A percentile compares a stretch with the other conserved stretches of the same genome.
These are phyloP conservation scores for Botryotinia calthae DNA, from an alignment of 2,329 filamentous ascomycete species.

Conservation along the genomic window DNA sequence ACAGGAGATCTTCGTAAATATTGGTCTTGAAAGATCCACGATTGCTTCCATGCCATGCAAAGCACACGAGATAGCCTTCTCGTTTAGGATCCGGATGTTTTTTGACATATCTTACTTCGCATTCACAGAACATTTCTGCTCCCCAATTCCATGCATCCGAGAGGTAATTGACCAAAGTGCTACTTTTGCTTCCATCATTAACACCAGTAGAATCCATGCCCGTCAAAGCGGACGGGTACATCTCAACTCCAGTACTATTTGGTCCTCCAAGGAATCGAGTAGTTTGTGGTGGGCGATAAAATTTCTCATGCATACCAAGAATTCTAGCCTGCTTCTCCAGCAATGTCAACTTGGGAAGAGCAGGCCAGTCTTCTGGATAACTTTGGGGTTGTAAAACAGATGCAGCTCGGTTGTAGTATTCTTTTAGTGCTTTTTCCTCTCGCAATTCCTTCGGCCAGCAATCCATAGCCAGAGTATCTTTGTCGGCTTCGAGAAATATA, in stretches of 20 bases:
- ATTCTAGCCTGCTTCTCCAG: conserved; percentile 55
- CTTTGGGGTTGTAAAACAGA: conserved; percentile 56
- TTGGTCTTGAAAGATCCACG: conserved; percentile 54
- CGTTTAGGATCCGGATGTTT: conserved; percentile 45
- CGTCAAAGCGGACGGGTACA: conserved; percentile 57
- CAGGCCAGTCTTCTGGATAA: conserved; percentile 58
- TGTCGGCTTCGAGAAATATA: conserved; percentile 60
- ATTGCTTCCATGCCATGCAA: conserved; percentile 60
- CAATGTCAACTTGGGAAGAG: conserved; percentile 56
- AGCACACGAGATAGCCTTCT: conserved; percentile 62
- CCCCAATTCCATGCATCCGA: conserved; percentile 71
- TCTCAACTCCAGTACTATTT: conserved; percentile 63
- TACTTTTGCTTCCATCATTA: conserved; percentile 68
- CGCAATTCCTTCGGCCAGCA: conserved; percentile 60
- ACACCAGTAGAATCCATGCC: conserved; percentile 63
- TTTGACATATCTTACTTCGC: conserved; percentile 62
- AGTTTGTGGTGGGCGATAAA: conserved; percentile 57
- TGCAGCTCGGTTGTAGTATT: conserved; percentile 56
- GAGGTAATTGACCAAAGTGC: conserved; percentile 64
- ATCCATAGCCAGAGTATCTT: conserved; percentile 50
- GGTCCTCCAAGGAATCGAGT: conserved; percentile 60
- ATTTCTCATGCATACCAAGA: conserved; percentile 52
- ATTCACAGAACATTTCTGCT: conserved; percentile 68
- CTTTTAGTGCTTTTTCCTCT: conserved; percentile 43
- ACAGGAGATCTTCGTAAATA: conserved; percentile 60